A percentile compares a stretch with the other conserved stretches of the same genome.
phyloP scores from a whole-genome alignment of 2,329 filamentous ascomycete species.

The Neofusicoccum laricinum region DNA sequence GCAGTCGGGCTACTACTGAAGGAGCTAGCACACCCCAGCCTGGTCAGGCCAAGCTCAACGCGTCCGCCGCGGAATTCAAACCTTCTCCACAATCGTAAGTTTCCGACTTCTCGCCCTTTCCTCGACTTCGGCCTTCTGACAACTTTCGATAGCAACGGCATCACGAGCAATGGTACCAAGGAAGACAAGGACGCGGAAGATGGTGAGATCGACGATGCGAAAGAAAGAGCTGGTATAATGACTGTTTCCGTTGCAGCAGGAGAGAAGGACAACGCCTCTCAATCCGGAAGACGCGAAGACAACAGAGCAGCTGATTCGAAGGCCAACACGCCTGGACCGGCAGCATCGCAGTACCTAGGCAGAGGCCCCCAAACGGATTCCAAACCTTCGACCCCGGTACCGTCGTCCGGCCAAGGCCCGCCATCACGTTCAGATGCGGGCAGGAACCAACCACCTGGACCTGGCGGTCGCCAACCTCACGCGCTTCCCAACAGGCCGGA shows the following conservation, averaged over 20 bases:
- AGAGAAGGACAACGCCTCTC: not conserved
- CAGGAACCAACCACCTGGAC: not conserved
- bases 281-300: not conserved
- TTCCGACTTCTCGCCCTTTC: not conserved
- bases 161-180: conserved; percentile 28
- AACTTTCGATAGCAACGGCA: conserved; percentile 27
- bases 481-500: conserved; percentile 59
- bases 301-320: conserved; percentile 12
- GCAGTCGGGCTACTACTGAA: conserved; percentile 28
- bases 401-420: conserved; percentile 17
- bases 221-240: conserved; percentile 19
- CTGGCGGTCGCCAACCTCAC: conserved; percentile 28
- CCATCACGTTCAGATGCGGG: conserved; percentile 17
- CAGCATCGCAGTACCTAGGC: not conserved
- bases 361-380: conserved; percentile 11
- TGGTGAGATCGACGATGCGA: conserved; percentile 67
- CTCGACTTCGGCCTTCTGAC: not conserved
- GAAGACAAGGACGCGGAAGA: conserved; percentile 60
- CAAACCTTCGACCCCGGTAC: conserved; percentile 25
- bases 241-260: conserved; percentile 20
- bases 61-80: conserved; percentile 64
- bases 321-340: not conserved
- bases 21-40: conserved; percentile 44
- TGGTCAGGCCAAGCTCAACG: conserved; percentile 44
- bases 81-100: conserved; percentile 37